A percentile compares a stretch with the other conserved stretches of the same genome.
Evolutionary conservation across 1,139 yeast species (phyloP).

Genomic region (Lodderomyces oxycetoniae): DNA sequence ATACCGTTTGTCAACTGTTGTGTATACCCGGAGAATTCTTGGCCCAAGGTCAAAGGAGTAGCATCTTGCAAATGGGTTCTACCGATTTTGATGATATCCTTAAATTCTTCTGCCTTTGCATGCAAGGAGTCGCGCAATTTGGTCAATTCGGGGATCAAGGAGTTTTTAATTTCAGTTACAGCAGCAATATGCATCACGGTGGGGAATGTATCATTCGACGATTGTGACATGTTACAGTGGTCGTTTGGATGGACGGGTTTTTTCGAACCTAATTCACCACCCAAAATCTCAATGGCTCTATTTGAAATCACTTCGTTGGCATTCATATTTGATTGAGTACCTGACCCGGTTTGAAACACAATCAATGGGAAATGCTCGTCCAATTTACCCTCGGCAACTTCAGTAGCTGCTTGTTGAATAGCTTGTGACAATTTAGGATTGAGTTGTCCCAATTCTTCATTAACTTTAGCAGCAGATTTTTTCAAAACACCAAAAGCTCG

Average conservation of each 20-base stretch:
- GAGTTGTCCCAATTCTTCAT: constrained; percentile 71
- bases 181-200: constrained; percentile 99
- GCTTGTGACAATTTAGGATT: constrained; percentile 82
- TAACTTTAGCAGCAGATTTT: constrained; percentile 92
- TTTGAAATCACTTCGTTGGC: constrained; percentile 98
- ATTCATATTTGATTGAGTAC: constrained; percentile 98
- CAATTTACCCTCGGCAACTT: constrained; percentile 87
- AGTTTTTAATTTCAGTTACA: constrained; percentile 74
- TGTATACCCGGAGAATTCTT: constrained; percentile 95
- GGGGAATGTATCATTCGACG: constrained; percentile 97
- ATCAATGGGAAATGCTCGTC: constrained; percentile 95
- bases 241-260: constrained; percentile 96
- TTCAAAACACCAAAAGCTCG: constrained; percentile 90
- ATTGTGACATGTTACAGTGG: constrained; percentile 97
- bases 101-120: constrained; percentile 76
- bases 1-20: constrained; percentile 91
- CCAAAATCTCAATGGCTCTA: constrained; percentile 93
- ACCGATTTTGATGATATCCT: constrained; percentile 90
- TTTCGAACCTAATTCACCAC: constrained; percentile 89
- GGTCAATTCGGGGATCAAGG: constrained; percentile 74
- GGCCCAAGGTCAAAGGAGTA: constrained; percentile 95
- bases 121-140: constrained; percentile 73
- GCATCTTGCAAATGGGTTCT: constrained; percentile 99
- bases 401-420: constrained; percentile 91
- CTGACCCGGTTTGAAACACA: constrained; percentile 98